A percentile compares a stretch with the other conserved stretches of the same genome.
These are phyloP conservation scores for Hordeum marinum DNA, from an alignment of 176 grass and related monocot species.

Conservation along the genomic window DNA sequence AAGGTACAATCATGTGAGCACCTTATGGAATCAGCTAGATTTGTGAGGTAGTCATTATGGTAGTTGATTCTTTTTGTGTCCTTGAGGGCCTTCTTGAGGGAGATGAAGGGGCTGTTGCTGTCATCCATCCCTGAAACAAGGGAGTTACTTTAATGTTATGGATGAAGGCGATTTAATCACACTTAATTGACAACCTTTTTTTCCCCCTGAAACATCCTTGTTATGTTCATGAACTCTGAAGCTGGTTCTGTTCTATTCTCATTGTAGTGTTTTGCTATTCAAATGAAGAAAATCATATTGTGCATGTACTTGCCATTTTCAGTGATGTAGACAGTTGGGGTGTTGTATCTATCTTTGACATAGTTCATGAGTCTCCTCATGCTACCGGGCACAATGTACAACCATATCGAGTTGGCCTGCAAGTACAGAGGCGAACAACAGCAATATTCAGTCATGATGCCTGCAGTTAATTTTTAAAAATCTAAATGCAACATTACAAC, in stretches of 20 bases:
- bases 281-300: neutral
- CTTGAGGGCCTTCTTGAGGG: constrained; percentile 52
- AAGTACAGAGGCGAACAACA: neutral
- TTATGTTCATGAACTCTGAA: neutral
- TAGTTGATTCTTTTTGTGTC: constrained; percentile 66
- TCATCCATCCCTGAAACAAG: constrained; percentile 54
- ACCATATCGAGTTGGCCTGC: constrained; percentile 61
- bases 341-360: constrained; percentile 58
- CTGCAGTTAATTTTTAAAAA: neutral
- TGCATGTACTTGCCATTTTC: constrained; percentile 47
- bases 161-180: neutral
- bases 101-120: constrained; percentile 52
- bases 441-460: neutral
- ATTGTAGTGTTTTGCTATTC: neutral
- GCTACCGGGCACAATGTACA: constrained; percentile 67
- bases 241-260: neutral
- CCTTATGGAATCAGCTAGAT: constrained; percentile 55
- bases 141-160: neutral
- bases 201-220: neutral
- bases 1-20: neutral
- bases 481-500: neutral
- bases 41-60: constrained; percentile 55
- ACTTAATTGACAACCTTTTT: neutral
- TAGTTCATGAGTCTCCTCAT: constrained; percentile 68
- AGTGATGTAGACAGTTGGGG: constrained; percentile 59